phyloP scores from a whole-genome alignment of 2,329 filamentous ascomycete species.

The Pyrenophora graminea region DNA sequence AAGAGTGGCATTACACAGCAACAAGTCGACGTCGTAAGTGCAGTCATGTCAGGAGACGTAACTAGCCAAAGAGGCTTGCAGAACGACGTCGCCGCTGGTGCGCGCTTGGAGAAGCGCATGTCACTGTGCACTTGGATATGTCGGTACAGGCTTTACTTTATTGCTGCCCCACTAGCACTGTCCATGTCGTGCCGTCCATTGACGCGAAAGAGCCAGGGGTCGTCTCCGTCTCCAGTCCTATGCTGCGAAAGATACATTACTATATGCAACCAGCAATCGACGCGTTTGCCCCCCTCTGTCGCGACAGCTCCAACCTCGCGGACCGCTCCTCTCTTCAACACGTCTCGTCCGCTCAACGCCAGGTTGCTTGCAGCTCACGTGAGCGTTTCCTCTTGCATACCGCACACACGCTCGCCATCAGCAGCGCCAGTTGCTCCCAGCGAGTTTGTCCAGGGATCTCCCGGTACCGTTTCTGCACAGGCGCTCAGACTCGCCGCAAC shows the following conservation, averaged over 20 bases:
- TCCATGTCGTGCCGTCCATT: conserved; percentile 4
- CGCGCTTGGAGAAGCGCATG: conserved; percentile 1
- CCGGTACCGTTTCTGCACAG: conserved; percentile 27
- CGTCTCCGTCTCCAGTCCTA: neutral
- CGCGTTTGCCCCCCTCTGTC: conserved; percentile 1
- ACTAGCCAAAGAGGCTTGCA: neutral
- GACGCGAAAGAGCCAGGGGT: conserved; percentile 8
- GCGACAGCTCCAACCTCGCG: neutral
- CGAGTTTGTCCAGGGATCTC: conserved; percentile 24
- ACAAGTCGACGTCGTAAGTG: too few relatives aligned
- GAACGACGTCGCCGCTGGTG: neutral
- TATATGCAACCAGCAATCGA: conserved; percentile 3
- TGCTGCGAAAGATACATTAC: conserved; percentile 2
- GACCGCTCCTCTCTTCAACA: neutral
- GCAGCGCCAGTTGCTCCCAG: conserved; percentile 13
- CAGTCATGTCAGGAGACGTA: too few relatives aligned
- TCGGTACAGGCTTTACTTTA: conserved; percentile 9
- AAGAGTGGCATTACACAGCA: too few relatives aligned
- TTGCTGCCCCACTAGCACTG: conserved; percentile 11
- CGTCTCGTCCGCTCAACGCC: neutral
- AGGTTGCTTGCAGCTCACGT: conserved; percentile 2
- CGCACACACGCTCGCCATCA: neutral
- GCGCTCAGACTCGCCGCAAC: conserved; percentile 7
- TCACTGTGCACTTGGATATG: neutral
- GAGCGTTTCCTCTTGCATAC: conserved; percentile 16